phyloP scores from a whole-genome alignment of 805 yeast genomes.

The Cyberlindnera subsufficiens region DNA sequence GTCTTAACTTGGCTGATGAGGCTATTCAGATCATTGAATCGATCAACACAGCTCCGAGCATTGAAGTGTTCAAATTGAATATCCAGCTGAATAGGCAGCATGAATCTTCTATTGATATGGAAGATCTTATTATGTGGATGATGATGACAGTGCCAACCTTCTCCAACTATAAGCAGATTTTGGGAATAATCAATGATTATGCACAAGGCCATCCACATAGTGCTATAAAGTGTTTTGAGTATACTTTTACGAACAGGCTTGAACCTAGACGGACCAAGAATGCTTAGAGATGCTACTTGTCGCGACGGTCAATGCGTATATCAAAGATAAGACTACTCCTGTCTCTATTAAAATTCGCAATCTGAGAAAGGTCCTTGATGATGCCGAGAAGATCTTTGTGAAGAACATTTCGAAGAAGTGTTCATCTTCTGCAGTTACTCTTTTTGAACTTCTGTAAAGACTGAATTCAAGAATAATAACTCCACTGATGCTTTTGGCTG shows the following conservation, averaged over 20 bases:
- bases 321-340: conserved; percentile 22
- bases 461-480: conserved; percentile 21
- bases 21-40: conserved; percentile 22
- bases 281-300: conserved; percentile 17
- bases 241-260: conserved; percentile 28
- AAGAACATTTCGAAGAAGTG: conserved; percentile 24
- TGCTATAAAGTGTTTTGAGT: conserved; percentile 30
- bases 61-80: conserved; percentile 27
- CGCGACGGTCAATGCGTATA: conserved; percentile 25
- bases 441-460: conserved; percentile 36
- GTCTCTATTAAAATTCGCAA: conserved; percentile 19
- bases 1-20: conserved; percentile 15
- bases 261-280: conserved; percentile 22
- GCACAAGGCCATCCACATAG: conserved; percentile 19
- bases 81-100: conserved; percentile 19
- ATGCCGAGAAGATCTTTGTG: conserved; percentile 25
- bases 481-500: conserved; percentile 20
- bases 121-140: conserved; percentile 31
- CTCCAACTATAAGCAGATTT: conserved; percentile 18
- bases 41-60: conserved; percentile 20
- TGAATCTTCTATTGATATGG: conserved; percentile 12
- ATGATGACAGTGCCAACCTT: conserved; percentile 24
- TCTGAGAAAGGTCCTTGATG: conserved; percentile 20
- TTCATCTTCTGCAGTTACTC: conserved; percentile 27
- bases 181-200: conserved; percentile 25